These are phyloP conservation scores for Aspergillus pseudoviridinutans DNA, from an alignment of 2,329 filamentous ascomycete species.

Conservation along the genomic window DNA sequence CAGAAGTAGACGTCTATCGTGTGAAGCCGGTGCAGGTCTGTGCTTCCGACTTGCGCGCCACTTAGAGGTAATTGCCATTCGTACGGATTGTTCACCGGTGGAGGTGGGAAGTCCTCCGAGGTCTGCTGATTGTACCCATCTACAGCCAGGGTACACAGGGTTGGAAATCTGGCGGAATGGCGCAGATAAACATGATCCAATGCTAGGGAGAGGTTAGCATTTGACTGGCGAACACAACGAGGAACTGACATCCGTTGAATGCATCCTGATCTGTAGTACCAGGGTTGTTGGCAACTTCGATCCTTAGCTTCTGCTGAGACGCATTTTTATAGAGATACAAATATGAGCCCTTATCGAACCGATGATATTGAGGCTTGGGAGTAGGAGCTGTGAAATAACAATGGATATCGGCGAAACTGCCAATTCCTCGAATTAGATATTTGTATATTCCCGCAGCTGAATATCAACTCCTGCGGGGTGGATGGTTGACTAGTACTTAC, in stretches of 20 bases:
- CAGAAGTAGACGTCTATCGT: conserved; percentile 63
- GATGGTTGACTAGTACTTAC: conserved; percentile 30
- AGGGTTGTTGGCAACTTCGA: conserved; percentile 62
- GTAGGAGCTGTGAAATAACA: conserved; percentile 59
- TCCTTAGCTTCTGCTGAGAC: conserved; percentile 48
- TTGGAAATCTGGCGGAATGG: conserved; percentile 58
- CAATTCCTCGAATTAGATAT: conserved; percentile 7
- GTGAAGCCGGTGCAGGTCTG: conserved; percentile 52
- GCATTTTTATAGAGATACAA: conserved; percentile 61
- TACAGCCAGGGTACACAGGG: conserved; percentile 54
- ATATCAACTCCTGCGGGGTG: conserved; percentile 16
- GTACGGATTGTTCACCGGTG: conserved; percentile 27
- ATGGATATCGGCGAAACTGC: conserved; percentile 61
- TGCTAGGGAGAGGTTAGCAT: conserved; percentile 29
- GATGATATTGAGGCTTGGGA: conserved; percentile 55
- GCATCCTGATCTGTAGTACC: conserved; percentile 62
- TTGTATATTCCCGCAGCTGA: not conserved
- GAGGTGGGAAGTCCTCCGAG: conserved; percentile 21
- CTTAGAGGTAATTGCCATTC: conserved; percentile 57
- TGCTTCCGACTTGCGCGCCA: conserved; percentile 51
- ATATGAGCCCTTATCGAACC: conserved; percentile 63
- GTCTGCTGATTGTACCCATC: conserved; percentile 36
- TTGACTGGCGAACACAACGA: not conserved
- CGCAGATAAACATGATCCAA: conserved; percentile 51
- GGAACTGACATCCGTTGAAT: conserved; percentile 54